These are phyloP conservation scores for Afroboletus lepidellus DNA, from an alignment of 1,284 basidiomycete species.

Conservation along the genomic window DNA sequence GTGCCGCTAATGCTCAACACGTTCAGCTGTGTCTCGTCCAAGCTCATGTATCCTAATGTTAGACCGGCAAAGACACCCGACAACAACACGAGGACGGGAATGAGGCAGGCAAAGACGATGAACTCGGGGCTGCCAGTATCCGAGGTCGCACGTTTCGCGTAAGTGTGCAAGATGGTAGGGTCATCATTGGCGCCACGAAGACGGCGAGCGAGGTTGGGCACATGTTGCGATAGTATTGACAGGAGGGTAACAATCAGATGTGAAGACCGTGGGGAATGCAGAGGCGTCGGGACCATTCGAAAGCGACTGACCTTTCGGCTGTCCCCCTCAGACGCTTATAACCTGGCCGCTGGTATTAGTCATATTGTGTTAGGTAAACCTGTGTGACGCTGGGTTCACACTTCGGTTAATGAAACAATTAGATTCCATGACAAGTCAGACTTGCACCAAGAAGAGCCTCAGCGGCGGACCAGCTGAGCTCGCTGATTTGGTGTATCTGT, in stretches of 20 bases:
- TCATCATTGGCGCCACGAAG: slow-evolving; percentile 11
- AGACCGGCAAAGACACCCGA: slow-evolving; percentile 69
- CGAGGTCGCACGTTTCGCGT: slow-evolving; percentile 23
- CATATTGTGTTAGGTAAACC: slow-evolving; percentile 16
- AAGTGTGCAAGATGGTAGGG: slow-evolving; percentile 18
- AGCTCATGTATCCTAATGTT: slow-evolving; percentile 88
- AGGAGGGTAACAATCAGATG: slow-evolving; percentile 22
- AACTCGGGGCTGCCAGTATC: slow-evolving; percentile 18
- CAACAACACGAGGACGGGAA: slow-evolving; percentile 53
- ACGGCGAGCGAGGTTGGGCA: slow-evolving; percentile 27
- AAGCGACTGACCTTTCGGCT: neutral
- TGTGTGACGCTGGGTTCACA: neutral
- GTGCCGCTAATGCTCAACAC: slow-evolving; percentile 85
- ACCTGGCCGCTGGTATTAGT: slow-evolving; percentile 2
- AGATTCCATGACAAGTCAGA: too few species aligned
- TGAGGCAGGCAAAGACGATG: slow-evolving; percentile 37
- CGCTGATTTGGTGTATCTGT: too few species aligned
- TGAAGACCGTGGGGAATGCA: slow-evolving; percentile 30
- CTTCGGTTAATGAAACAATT: too few species aligned
- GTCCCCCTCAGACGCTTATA: too few species aligned
- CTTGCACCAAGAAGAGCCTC: too few species aligned
- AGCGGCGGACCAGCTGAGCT: too few species aligned
- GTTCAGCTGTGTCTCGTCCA: slow-evolving; percentile 90
- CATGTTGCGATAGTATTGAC: slow-evolving; percentile 29
- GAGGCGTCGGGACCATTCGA: slow-evolving; percentile 35